These are phyloP conservation scores for Osmanthus fragrans DNA, from an alignment of 257 asterid species.

Conservation along the genomic window DNA sequence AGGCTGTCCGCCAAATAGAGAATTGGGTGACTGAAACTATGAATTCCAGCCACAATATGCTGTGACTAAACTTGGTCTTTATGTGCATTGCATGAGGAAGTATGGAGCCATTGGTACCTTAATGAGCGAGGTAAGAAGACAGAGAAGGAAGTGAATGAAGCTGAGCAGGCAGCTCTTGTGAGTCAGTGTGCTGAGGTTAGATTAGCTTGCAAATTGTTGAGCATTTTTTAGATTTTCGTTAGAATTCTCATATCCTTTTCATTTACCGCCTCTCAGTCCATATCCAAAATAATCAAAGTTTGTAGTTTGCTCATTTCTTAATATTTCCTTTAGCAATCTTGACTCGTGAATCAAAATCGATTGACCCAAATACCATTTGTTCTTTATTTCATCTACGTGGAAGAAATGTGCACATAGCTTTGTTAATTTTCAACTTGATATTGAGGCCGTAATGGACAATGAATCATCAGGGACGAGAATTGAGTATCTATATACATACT, in stretches of 20 bases:
- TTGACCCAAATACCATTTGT: too few relatives aligned
- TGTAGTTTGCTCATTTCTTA: not conserved
- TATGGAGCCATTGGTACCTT: conserved; percentile 71
- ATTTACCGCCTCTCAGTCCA: not conserved
- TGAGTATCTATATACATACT: too few relatives aligned
- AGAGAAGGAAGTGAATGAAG: conserved; percentile 92
- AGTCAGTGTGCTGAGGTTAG: conserved; percentile 66
- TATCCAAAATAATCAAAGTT: not conserved
- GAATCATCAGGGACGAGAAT: too few relatives aligned
- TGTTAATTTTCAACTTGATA: too few relatives aligned
- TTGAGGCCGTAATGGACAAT: too few relatives aligned
- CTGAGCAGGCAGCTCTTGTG: conserved; percentile 78
- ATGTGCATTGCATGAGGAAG: conserved; percentile 76
- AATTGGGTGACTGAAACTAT: conserved; percentile 46
- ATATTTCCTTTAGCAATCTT: conserved; percentile 1
- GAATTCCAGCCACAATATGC: conserved; percentile 94
- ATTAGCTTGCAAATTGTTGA: conserved; percentile 25
- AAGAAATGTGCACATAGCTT: too few relatives aligned
- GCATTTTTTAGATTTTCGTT: conserved; percentile 1
- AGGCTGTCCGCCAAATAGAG: conserved; percentile 27
- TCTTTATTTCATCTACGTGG: too few relatives aligned
- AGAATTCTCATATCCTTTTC: not conserved
- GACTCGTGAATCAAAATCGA: not conserved
- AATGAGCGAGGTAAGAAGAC: conserved; percentile 82
- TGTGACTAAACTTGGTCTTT: conserved; percentile 81